Evolutionary conservation across 2,329 filamentous ascomycete genomes (phyloP).

Genomic region (Colletotrichum kahawae): DNA sequence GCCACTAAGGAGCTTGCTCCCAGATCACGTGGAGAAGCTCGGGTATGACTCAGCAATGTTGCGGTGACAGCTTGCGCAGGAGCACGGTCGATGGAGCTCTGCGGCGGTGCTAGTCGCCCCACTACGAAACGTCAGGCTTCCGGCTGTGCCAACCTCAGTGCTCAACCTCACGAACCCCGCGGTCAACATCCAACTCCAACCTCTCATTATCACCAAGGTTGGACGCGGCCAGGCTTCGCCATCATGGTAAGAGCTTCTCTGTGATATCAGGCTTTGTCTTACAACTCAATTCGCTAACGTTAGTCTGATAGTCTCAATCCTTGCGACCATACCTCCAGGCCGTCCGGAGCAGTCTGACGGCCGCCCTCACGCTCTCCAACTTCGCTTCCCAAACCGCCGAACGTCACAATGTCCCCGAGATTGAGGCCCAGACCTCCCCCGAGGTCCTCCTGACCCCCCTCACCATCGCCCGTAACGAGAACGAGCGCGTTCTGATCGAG

Average conservation of each 20-base stretch:
- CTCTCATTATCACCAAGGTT: conserved; percentile 7
- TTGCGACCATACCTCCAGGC: conserved; percentile 95
- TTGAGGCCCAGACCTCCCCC: conserved; percentile 90
- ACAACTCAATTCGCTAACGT: conserved; percentile 25
- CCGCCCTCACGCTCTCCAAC: conserved; percentile 92
- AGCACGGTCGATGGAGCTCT: conserved; percentile 4
- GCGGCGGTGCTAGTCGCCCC: conserved; percentile 29
- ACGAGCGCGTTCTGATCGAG: conserved; percentile 95
- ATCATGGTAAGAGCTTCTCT: conserved; percentile 13
- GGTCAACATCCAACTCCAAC: conserved; percentile 18
- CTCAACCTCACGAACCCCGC: conserved; percentile 20
- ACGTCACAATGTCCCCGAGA: conserved; percentile 96
- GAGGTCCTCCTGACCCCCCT: conserved; percentile 93
- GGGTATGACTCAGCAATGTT: conserved; percentile 2
- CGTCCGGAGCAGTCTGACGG: conserved; percentile 91
- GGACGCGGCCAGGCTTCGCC: conserved; percentile 16
- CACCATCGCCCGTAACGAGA: conserved; percentile 92
- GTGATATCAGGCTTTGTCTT: not conserved
- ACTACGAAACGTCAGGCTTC: conserved; percentile 37
- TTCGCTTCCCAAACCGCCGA: conserved; percentile 97
- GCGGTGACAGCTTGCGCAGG: conserved; percentile 8
- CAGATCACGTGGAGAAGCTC: not conserved
- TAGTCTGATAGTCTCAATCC: conserved; percentile 78
- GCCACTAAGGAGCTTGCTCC: not conserved
- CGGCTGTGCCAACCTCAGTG: conserved; percentile 27